Evolutionary conservation across 768 basidiomycete genomes (phyloP), one percentile per base, ranked within the genome.

Genomic region (Rhizopogon sp.): DNA sequence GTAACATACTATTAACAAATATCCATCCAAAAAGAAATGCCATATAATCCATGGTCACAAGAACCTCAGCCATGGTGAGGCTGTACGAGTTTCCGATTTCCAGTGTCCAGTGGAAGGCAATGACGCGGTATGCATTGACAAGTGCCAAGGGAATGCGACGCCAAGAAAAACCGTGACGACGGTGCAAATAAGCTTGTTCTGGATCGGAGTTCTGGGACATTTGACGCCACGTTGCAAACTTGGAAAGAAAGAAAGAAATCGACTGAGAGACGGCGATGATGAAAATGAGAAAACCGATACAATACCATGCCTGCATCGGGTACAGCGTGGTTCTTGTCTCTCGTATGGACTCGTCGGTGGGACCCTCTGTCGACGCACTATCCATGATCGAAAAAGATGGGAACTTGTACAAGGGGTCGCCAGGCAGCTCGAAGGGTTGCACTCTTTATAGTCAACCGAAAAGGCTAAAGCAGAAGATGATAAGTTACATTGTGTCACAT

Each of bases 1-100:
- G 43, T 28, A 20, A 64, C 78, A 62, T 57, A 80, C 80, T 78
- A 56, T 79, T 67, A 46, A 76, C 66, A 33, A 80, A 66, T 6
- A 75, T 67, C 69, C 74, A 74, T 3, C 70, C 56, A 50, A 80
- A 65, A 57, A 76, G 70, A 16, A 70, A 68, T 0, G 70, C 63
- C 25, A 78, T 72, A 57, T 83, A 83, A 2, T 66, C 64, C 16
- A 70, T 60, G 53, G 78, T 77, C 60, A 80, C 78, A 17, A 68
- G 55, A n/a, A 79, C 58, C 58, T 81, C 80, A 11, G 74, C 66
- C 10, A 78, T 52, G 31, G 41, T 58, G 25, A 16, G 77, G 72
- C 11, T 69, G 64, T 35, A 68, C 58, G 39, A 67, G 59, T 69
- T 68, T 6, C 76, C 78, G 50, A 79, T 68, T 9, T 76, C 69